Base-by-base conservation (phyloP, 495 filamentous ascomycete species). In the Penicillium arizonense region DNA sequence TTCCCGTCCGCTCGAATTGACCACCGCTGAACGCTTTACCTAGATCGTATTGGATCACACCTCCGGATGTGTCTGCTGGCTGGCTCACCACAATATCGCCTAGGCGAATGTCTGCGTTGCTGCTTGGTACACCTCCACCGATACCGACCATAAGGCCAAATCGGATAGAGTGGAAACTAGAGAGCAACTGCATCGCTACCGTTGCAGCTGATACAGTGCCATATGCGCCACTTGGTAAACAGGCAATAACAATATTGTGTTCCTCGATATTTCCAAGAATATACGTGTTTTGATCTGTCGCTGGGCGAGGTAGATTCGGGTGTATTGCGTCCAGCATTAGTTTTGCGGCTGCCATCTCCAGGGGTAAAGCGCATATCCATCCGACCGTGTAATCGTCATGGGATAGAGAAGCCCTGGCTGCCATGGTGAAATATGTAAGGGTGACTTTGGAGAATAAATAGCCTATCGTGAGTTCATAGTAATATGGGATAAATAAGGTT, bases 1-100 rank as follows among this genome's bases (percentile, higher is more conserved):
- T 30, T 4, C 45, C 45, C 0, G n/a, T 38, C 1, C 45, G 45
- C 45, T 48, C 1, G 14, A 48, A 48, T 12, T 30, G 23, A 8
- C 45, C 45, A 9, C n/a, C 24, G 6, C 23, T 7, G 3, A 48
- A 7, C 14, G 14, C 50, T 45, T 73, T 75, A 3, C 73, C 74
- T 12, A 63, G 50, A 40, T 78, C 66, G 43, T 70, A 79, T 48
- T 77, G 69, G 0, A 77, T 56, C 1, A 77, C 74, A 9, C 73
- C 72, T 16, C 61, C 57, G 36, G 50, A 51, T 1, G n/a, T 54
- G 2, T 32, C 49, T 3, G 6, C 32, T 3, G 69, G 68, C 7
- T 64, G 43, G 50, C 73, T 67, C 12, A 80, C 66, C 1, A 77
- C 71, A 5, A 79, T 56, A 52, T 77, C 72, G 8, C 75, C 74